phyloP scores from a whole-genome alignment of 768 basidiomycete species.

The Aureoboletus auriporus region DNA sequence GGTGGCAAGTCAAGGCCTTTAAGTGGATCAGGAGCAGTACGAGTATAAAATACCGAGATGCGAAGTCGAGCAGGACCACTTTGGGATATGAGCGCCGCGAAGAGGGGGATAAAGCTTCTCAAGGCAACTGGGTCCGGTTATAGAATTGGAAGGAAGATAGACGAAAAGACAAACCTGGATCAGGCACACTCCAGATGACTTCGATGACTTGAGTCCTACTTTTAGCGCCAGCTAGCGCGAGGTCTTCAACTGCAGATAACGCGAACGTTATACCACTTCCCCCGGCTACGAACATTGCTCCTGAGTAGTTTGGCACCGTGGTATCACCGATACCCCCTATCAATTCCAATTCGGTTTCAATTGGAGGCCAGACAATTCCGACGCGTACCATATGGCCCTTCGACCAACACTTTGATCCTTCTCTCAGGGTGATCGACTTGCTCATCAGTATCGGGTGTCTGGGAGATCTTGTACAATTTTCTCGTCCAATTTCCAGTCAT shows the following conservation, averaged over 20 bases:
- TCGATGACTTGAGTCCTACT: conserved; percentile 57
- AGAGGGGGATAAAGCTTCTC: conserved; percentile 44
- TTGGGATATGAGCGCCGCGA: conserved; percentile 42
- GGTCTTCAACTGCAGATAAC: conserved; percentile 58
- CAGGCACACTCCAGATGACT: conserved; percentile 62
- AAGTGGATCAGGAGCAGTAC: conserved; percentile 25
- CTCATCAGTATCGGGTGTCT: conserved; percentile 25
- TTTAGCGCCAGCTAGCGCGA: conserved; percentile 46
- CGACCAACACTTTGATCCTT: conserved; percentile 39
- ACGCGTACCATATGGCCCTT: conserved; percentile 50
- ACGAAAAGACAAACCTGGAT: conserved; percentile 38
- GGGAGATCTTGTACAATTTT: conserved; percentile 48
- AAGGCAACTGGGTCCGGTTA: conserved; percentile 36
- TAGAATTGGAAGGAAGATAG: neutral
- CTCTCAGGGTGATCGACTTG: conserved; percentile 15
- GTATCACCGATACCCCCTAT: conserved; percentile 57
- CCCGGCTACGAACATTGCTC: conserved; percentile 64
- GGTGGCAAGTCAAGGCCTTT: conserved; percentile 27
- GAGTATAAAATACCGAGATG: conserved; percentile 57
- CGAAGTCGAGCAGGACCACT: conserved; percentile 40
- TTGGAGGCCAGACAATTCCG: neutral
- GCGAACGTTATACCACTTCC: conserved; percentile 77
- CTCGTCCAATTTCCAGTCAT: conserved; percentile 62
- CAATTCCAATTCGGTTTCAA: neutral
- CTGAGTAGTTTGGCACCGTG: conserved; percentile 60